Evolutionary conservation across 805 yeast species (phyloP), one percentile per base, ranked within the genome.

Genomic region (Metschnikowia bowlesiae): DNA sequence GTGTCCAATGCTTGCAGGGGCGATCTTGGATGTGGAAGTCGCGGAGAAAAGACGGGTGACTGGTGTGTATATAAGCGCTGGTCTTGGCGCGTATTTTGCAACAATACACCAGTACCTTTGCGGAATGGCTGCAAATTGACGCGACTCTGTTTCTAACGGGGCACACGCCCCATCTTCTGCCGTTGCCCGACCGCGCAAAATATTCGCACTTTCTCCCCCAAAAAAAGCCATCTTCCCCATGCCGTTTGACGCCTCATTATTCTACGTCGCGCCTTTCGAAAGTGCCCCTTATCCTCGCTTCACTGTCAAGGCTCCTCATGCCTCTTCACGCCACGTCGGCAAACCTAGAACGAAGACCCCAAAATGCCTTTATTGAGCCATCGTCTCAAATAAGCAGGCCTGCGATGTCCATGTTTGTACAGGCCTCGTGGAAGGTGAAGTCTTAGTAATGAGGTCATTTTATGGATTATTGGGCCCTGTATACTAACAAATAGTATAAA

Each of bases 121-220:
- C 26, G 9, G 26, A 44, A 44, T 44, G 46, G 46, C 46, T 44
- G 46, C 46, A 44, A 44, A 44, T 35, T 35, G 34, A 31, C 34
- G 45, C 45, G 45, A 33, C 31, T 33, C 13, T 8, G 10, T 6
- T n/a, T n/a, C 34, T 14, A 8, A 13, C 18, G 13, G 31, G 7
- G 28, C 45, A 42, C 45, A 30, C 32, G 30, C 29, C 45, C 11
- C 34, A 22, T 7, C 10, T 11, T 22, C 5, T 5, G 31, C 22
- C 30, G 16, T n/a, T 10, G 34, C 45, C 29, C 11, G 14, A 41
- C 9, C 3, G 10, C 7, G 14, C 31, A n/a, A 7, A 31, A 14
- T 13, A 14, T 26, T 8, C 18, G 45, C 37, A 14, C 18, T 22
- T 22, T 22, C 22, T 1, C 22, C 22, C 22, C 22, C 22, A 18